phyloP scores from a whole-genome alignment of 192 early-diverging fungal genomes.

The Powellomyces hirtus region DNA sequence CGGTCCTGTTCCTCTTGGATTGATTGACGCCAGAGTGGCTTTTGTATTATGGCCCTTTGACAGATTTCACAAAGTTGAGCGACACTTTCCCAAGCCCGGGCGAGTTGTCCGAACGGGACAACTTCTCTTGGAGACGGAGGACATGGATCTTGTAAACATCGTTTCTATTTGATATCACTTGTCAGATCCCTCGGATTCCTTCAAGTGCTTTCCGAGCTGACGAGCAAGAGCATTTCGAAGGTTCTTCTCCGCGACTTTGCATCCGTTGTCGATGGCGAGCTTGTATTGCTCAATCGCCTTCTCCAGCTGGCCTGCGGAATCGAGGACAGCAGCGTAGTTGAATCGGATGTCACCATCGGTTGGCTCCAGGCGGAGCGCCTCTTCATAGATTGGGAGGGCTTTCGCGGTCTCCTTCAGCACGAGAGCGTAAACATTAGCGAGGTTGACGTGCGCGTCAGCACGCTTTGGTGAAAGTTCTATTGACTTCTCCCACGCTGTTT shows the following conservation, averaged over 20 bases:
- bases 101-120: not conserved
- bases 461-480: conserved; percentile 50
- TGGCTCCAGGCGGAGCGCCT: conserved; percentile 59
- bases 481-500: conserved; percentile 58
- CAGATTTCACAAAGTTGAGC: conserved; percentile 55
- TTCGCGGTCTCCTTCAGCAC: conserved; percentile 43
- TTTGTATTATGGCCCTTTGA: conserved; percentile 67
- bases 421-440: conserved; percentile 58
- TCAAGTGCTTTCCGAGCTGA: conserved; percentile 26
- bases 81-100: conserved; percentile 10
- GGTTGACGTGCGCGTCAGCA: conserved; percentile 69
- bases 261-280: conserved; percentile 46
- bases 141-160: too few relatives aligned
- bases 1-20: conserved; percentile 73
- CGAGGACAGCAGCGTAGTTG: conserved; percentile 61
- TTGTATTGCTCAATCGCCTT: conserved; percentile 59
- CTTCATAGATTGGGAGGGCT: conserved; percentile 54
- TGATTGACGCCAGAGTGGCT: conserved; percentile 60
- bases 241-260: conserved; percentile 51
- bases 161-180: too few relatives aligned
- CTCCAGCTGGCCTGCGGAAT: conserved; percentile 54
- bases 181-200: conserved; percentile 25
- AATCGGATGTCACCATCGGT: conserved; percentile 67
- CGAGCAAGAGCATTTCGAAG: conserved; percentile 52
- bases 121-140: not conserved